Base-by-base conservation (phyloP, 805 yeast species). In the Maudiozyma bulderi region DNA sequence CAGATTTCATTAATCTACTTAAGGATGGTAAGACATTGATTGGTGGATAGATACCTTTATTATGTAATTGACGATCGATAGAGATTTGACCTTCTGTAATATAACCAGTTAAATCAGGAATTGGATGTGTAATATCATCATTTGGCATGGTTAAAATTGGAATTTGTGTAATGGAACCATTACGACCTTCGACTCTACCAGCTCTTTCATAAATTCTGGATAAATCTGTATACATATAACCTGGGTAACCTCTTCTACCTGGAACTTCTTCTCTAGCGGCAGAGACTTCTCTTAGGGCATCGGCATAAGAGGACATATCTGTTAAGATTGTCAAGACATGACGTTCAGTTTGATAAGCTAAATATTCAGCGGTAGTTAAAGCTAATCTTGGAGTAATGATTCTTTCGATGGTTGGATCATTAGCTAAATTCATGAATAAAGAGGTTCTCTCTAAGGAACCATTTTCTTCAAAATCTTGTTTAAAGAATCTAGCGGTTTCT, bases 191-290 rank as follows among this genome's bases (percentile, higher is more conserved):
- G 54, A 93, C 98, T 77, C 99, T 86, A 70, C 99, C 99, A 43
- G 99, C 99, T 77, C 99, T 87, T 76, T 93, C 99, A 71, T 93
- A 93, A 65, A 93, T 89, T 47, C 98, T 93, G 46, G 98, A 87
- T 77, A 93, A 87, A 84, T 93, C 99, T 44, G 99, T 93, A 75
- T 93, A 93, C 99, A 93, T 93, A 72, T 93, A 93, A 86, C 99
- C 99, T 56, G 99, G 99, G 73, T 93, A 93, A 78, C 99, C 99
- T 83, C 99, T 89, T 81, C 99, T 89, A 78, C 99, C 99, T 67
- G 99, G 99, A 44, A 93, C 99, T 75, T 95, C 99, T 74, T 93
- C 99, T 78, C 99, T 89, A 45, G 99, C 99, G 53, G 99, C 99
- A 55, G 97, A 89, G 46, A 93, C 99, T 76, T 93, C 99, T 83